These are phyloP conservation scores for Camelina laxa DNA, from an alignment of 345 rosid species.

Conservation along the genomic window DNA sequence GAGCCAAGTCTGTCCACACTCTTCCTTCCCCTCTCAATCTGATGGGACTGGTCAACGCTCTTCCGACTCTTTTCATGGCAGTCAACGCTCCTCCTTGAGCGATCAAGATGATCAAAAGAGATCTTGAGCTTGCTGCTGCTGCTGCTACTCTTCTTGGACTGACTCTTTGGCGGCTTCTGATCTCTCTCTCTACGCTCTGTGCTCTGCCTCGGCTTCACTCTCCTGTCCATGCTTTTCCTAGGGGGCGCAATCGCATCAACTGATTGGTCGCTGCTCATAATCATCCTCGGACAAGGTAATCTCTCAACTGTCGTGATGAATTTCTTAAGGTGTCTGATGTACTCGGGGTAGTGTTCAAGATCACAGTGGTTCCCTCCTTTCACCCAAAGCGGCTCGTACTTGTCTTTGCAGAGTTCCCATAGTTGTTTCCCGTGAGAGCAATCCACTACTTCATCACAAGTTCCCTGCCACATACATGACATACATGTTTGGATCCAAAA, in stretches of 20 bases:
- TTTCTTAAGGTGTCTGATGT: conserved; percentile 89
- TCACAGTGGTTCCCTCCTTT: conserved; percentile 95
- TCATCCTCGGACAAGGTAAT: conserved; percentile 61
- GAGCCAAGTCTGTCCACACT: conserved; percentile 73
- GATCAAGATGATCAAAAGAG: conserved; percentile 72
- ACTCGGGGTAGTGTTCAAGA: conserved; percentile 86
- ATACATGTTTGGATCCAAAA: background rate
- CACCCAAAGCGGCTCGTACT: conserved; percentile 94
- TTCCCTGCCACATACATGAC: conserved; percentile 59
- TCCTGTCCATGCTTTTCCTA: conserved; percentile 81
- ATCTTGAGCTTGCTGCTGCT: conserved; percentile 55
- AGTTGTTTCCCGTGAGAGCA: conserved; percentile 95
- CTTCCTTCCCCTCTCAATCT: conserved; percentile 77
- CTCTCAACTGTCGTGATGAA: conserved; percentile 83
- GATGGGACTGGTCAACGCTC: conserved; percentile 61
- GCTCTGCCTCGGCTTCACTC: conserved; percentile 92
- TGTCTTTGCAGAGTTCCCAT: conserved; percentile 92
- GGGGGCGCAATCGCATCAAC: conserved; percentile 61
- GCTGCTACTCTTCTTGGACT: conserved; percentile 44
- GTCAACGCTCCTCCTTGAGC: conserved; percentile 88
- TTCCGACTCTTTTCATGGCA: conserved; percentile 84
- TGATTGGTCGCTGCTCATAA: conserved; percentile 38
- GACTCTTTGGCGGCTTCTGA: conserved; percentile 53
- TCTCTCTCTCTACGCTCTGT: conserved; percentile 51
- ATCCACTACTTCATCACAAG: conserved; percentile 92